phyloP scores from a whole-genome alignment of 1,139 yeast genomes.

The Candida sanyaensis region DNA sequence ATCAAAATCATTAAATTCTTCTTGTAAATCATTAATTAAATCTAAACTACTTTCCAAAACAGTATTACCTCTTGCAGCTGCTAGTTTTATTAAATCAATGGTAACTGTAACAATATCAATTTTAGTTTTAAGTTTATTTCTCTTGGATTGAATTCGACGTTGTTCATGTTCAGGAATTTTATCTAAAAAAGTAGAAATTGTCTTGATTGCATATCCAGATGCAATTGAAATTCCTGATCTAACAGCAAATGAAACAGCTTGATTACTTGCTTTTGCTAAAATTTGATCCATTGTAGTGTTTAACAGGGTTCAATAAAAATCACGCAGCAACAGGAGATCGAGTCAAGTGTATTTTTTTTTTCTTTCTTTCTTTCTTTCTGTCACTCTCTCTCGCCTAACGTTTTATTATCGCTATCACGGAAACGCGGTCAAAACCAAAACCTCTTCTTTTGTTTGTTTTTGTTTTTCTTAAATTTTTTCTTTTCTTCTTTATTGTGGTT shows the following conservation, averaged over 20 bases:
- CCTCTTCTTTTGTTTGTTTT: constrained; percentile 1
- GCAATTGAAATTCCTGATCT: constrained; percentile 78
- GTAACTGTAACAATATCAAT: constrained; percentile 68
- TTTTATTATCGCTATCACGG: too few species aligned
- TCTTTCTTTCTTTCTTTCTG: too few species aligned
- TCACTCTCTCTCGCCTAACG: neutral
- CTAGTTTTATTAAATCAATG: constrained; percentile 66
- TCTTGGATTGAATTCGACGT: constrained; percentile 39
- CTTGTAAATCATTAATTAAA: constrained; percentile 57
- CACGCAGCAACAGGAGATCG: too few species aligned
- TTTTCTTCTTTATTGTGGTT: neutral
- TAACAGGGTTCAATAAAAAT: neutral
- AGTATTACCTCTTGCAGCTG: constrained; percentile 74
- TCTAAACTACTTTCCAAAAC: constrained; percentile 58
- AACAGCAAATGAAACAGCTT: constrained; percentile 79
- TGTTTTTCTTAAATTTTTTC: neutral
- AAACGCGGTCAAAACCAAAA: neutral
- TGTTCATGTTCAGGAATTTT: constrained; percentile 63
- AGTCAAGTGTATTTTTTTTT: neutral
- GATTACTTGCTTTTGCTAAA: constrained; percentile 65
- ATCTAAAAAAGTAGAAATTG: constrained; percentile 59
- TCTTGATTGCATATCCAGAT: constrained; percentile 71
- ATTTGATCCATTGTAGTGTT: constrained; percentile 40
- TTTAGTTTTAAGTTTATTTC: constrained; percentile 55
- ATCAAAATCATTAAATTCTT: constrained; percentile 63